These are phyloP conservation scores for Gryganskiella cystojenkinii DNA, from an alignment of 192 early-diverging fungal species.

Conservation along the genomic window DNA sequence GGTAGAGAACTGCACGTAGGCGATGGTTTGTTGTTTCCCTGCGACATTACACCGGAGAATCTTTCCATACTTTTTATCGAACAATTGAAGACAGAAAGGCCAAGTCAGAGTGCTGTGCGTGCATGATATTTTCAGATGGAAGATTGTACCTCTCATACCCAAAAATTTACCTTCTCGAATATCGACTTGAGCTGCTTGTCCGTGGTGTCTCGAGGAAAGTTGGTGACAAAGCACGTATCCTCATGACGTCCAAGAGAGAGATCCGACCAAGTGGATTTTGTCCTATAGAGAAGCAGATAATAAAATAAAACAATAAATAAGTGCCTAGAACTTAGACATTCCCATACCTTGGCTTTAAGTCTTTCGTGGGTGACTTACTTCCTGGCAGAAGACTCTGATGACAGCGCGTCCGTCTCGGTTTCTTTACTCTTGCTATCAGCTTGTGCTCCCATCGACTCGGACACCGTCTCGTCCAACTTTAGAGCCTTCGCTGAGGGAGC, in stretches of 20 bases:
- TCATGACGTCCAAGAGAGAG: constrained; percentile 30
- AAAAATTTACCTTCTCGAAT: constrained; percentile 35
- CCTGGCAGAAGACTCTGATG: not conserved
- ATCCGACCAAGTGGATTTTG: constrained; percentile 25
- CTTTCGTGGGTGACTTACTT: not conserved
- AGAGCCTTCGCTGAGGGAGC: not conserved
- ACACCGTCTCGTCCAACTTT: constrained; percentile 2
- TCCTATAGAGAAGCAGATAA: not conserved
- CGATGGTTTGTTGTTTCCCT: constrained; percentile 9
- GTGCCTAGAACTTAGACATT: too few relatives aligned
- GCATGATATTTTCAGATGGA: too few relatives aligned
- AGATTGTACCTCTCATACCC: too few relatives aligned
- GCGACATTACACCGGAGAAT: constrained; percentile 24
- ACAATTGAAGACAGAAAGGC: not conserved
- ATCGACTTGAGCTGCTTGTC: constrained; percentile 17
- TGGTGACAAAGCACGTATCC: constrained; percentile 39
- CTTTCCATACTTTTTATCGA: constrained; percentile 16
- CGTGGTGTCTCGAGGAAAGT: constrained; percentile 22
- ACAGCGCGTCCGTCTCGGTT: too few relatives aligned
- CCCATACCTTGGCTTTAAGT: too few relatives aligned
- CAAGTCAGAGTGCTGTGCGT: too few relatives aligned
- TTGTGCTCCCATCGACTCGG: not conserved
- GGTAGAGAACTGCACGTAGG: constrained; percentile 22
- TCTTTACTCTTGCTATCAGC: not conserved
- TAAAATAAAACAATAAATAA: too few relatives aligned